phyloP scores from a whole-genome alignment of 768 basidiomycete species.

The Leccinum disarticulatum region DNA sequence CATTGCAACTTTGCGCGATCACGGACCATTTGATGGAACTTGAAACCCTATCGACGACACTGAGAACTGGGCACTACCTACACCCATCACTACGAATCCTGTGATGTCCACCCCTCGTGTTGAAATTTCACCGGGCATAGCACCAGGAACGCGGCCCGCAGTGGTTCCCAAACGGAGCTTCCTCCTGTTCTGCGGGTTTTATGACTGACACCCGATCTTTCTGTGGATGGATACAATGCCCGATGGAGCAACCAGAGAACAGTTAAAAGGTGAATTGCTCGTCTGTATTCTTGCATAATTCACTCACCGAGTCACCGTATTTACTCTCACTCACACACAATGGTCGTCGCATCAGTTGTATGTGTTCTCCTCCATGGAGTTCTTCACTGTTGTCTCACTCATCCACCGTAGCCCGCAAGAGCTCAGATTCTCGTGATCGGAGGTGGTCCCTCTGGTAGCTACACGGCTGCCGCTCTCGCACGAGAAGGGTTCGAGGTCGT shows the following conservation, averaged over 20 bases:
- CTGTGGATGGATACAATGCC: neutral
- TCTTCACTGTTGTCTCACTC: neutral
- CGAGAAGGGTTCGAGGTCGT: slow-evolving; percentile 12
- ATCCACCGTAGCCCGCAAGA: neutral
- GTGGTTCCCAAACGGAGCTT: neutral
- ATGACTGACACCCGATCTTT: neutral
- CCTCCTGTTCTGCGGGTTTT: neutral
- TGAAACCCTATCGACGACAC: neutral
- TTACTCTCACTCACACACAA: neutral
- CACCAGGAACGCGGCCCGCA: neutral
- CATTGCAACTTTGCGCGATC: neutral
- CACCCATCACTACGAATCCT: neutral
- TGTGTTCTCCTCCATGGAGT: neutral
- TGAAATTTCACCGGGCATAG: neutral
- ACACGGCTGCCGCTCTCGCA: slow-evolving; percentile 9
- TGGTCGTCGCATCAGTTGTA: slow-evolving; percentile 1
- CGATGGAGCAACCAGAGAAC: neutral
- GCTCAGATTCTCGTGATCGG: slow-evolving; percentile 14
- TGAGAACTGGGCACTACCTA: neutral
- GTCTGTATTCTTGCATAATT: neutral
- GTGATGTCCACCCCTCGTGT: neutral
- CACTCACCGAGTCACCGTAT: neutral
- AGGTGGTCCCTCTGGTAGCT: slow-evolving; percentile 15
- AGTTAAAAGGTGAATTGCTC: neutral
- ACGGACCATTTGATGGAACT: neutral